Conservation (phyloP, 495 filamentous ascomycete species). For the Penicillium parvum region DNA sequence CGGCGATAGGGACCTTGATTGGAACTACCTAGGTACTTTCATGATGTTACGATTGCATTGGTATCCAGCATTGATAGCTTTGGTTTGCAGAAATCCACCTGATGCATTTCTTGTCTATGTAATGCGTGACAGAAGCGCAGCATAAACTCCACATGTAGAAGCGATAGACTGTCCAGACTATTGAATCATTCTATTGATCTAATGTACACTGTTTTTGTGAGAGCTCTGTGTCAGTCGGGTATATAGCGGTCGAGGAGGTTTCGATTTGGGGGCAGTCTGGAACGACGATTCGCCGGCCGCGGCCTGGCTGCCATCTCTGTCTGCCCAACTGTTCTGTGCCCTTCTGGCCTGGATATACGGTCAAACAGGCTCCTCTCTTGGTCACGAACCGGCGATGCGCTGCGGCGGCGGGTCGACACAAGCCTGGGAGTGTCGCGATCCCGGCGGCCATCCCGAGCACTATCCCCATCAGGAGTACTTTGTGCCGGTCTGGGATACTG, state of each 20-base stretch:
- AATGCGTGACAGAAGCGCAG: too few relatives aligned
- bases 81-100: constrained; percentile 5
- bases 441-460: background rate
- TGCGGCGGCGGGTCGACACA: constrained; percentile 7
- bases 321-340: background rate
- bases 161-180: too few relatives aligned
- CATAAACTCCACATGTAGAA: background rate
- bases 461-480: too few relatives aligned
- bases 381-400: constrained; percentile 23
- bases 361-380: constrained; percentile 16
- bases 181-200: background rate
- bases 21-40: too few relatives aligned
- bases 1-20: constrained; percentile 28
- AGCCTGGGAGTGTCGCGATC: background rate
- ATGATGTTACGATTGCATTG: constrained; percentile 32
- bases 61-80: constrained; percentile 20
- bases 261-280: constrained; percentile 23
- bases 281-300: constrained; percentile 18
- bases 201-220: background rate
- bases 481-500: constrained; percentile 51
- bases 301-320: constrained; percentile 4
- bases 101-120: background rate
- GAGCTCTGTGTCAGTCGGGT: constrained; percentile 27
- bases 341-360: constrained; percentile 25
- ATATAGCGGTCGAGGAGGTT: constrained; percentile 35